Percentiles rank a stretch among this genome's conserved stretches.
These are phyloP conservation scores for Dendrostoma leiphaemia DNA, from an alignment of 2,329 filamentous ascomycete genomes.

Conservation along the genomic window DNA sequence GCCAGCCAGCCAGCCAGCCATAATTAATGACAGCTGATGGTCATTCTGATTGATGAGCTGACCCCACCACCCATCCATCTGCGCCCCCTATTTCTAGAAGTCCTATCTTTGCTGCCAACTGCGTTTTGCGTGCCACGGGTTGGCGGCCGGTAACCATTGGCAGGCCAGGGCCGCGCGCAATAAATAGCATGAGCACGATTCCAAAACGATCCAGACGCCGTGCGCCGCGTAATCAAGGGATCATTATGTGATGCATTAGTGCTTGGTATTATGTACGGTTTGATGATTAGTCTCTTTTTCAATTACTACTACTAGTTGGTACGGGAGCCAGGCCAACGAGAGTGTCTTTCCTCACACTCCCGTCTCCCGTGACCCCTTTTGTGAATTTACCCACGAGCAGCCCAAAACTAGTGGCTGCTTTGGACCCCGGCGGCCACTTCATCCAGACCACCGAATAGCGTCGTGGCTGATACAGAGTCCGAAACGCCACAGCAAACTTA, in stretches of 20 bases:
- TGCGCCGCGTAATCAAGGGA: slow-evolving; percentile 4
- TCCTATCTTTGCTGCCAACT: neutral
- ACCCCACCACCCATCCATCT: neutral
- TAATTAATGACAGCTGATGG: slow-evolving; percentile 3
- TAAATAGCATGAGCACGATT: neutral
- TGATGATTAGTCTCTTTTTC: neutral
- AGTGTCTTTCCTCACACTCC: neutral
- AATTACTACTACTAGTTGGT: neutral
- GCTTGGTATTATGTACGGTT: neutral
- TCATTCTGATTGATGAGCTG: neutral
- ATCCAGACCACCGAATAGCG: neutral
- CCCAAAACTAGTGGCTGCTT: neutral
- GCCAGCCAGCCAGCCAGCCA: too few species aligned
- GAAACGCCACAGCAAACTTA: neutral
- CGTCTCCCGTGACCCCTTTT: neutral
- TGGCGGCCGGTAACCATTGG: too few species aligned
- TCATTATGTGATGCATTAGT: neutral
- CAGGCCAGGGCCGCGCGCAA: too few species aligned
- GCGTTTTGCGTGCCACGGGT: neutral
- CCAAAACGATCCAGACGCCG: neutral
- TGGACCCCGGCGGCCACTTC: neutral
- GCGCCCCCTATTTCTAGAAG: neutral
- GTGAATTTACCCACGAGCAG: neutral
- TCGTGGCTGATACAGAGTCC: neutral
- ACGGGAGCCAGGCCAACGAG: neutral